Evolutionary conservation across 2,329 filamentous ascomycete genomes (phyloP).

Genomic region (Aspergillus floridensis): DNA sequence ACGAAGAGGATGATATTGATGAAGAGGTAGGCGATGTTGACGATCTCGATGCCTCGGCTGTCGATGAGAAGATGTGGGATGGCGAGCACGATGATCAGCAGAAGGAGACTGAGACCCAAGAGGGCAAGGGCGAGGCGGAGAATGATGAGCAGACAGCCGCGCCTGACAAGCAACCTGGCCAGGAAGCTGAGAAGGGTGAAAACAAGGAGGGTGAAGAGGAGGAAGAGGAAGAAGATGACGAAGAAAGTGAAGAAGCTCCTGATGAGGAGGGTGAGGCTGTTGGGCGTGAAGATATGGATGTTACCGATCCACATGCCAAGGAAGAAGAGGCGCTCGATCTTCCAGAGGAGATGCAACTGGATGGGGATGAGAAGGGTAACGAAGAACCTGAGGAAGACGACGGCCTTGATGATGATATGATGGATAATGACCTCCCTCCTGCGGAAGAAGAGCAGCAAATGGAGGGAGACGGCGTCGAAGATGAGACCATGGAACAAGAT

Average conservation of each 20-base stretch:
- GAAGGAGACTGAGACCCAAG: constrained; percentile 73
- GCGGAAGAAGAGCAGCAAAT: constrained; percentile 36
- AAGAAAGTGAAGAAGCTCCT: constrained; percentile 47
- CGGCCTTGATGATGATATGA: constrained; percentile 47
- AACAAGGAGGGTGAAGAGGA: constrained; percentile 51
- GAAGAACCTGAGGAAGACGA: constrained; percentile 41
- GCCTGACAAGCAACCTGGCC: constrained; percentile 45
- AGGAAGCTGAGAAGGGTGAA: constrained; percentile 37
- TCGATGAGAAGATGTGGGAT: constrained; percentile 99
- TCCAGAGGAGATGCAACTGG: constrained; percentile 83
- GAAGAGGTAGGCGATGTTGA: constrained; percentile 90
- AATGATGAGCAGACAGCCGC: constrained; percentile 61
- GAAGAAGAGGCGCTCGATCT: constrained; percentile 80
- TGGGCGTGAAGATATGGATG: constrained; percentile 63
- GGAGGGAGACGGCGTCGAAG: constrained; percentile 30
- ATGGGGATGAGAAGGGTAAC: constrained; percentile 61
- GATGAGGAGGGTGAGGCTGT: constrained; percentile 62
- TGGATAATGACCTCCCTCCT: constrained; percentile 40
- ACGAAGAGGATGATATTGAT: constrained; percentile 70
- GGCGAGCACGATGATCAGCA: constrained; percentile 67
- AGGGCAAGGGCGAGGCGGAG: constrained; percentile 51
- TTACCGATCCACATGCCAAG: constrained; percentile 71
- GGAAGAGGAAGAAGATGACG: constrained; percentile 60
- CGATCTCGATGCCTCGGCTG: constrained; percentile 80
- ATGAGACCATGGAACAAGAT: constrained; percentile 30